Conservation (phyloP, 768 basidiomycete species). For the Rhodotorula babjevae region DNA sequence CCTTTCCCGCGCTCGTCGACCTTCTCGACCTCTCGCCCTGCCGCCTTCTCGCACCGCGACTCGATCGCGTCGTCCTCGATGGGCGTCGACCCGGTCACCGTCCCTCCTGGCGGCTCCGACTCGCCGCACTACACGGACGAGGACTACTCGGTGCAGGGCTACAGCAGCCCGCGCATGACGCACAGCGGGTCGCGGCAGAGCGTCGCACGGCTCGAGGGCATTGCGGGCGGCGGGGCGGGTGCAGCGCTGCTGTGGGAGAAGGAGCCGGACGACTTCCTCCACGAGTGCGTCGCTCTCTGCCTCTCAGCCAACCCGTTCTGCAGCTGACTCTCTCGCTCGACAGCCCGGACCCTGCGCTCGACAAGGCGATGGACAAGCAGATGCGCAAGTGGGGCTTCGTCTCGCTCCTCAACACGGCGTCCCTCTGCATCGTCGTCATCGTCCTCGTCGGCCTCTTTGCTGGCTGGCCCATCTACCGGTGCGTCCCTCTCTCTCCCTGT, state of each 20-base stretch:
- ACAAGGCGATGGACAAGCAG: constrained; percentile 45
- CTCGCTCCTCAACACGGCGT: constrained; percentile 73
- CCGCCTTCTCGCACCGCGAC: constrained; percentile 32
- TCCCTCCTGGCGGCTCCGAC: constrained; percentile 11
- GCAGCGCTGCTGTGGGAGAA: constrained; percentile 40
- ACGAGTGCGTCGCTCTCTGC: constrained; percentile 13
- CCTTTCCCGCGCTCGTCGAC: constrained; percentile 39
- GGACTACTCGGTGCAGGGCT: constrained; percentile 1
- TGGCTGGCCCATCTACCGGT: constrained; percentile 67
- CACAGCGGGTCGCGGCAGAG: constrained; percentile 19
- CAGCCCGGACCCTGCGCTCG: constrained; percentile 51
- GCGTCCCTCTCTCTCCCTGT: too few species aligned
- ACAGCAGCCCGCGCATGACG: constrained; percentile 4
- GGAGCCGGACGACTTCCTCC: constrained; percentile 42
- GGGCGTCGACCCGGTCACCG: constrained; percentile 23
- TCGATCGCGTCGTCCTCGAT: constrained; percentile 34
- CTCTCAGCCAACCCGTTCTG: too few species aligned
- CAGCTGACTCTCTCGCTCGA: not conserved
- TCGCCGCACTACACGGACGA: constrained; percentile 26
- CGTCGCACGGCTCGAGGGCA: constrained; percentile 21
- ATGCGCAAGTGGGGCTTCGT: constrained; percentile 72
- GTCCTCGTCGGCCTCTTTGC: constrained; percentile 77
- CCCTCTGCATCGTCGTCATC: constrained; percentile 64
- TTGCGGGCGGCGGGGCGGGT: constrained; percentile 16
- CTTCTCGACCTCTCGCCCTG: constrained; percentile 21